These are phyloP conservation scores for Parsonsia alboflavescens DNA, from an alignment of 257 asterid genomes.

Conservation along the genomic window DNA sequence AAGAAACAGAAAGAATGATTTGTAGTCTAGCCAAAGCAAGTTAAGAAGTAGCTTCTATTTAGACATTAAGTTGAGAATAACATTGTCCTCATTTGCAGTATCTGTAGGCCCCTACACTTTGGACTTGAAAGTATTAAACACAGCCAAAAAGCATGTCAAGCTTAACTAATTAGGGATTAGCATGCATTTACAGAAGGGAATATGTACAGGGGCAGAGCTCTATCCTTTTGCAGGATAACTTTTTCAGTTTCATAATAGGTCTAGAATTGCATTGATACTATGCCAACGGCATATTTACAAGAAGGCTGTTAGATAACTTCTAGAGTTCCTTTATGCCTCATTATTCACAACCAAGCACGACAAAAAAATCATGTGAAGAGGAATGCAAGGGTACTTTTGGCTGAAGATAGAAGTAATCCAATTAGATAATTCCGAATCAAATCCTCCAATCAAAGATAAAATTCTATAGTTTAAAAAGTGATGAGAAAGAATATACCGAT, in stretches of 20 bases:
- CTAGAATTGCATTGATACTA: background rate
- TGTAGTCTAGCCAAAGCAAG: background rate
- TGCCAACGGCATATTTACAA: background rate
- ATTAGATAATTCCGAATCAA: background rate
- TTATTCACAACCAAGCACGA: background rate
- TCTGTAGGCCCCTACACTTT: background rate
- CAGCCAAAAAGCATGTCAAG: background rate
- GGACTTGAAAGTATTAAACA: background rate
- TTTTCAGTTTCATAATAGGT: background rate
- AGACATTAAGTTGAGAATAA: background rate
- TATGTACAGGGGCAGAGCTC: background rate
- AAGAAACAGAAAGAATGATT: background rate
- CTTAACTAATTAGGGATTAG: background rate
- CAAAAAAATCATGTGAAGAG: background rate
- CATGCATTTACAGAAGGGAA: background rate
- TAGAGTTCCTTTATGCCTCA: background rate
- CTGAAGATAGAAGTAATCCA: background rate
- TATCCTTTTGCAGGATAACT: background rate
- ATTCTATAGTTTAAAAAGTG: background rate
- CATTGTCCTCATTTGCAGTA: background rate
- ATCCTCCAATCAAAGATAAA: background rate
- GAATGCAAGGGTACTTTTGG: background rate
- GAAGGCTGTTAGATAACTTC: background rate
- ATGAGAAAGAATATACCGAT: constrained; percentile 53
- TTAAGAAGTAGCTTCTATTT: background rate